These are phyloP conservation scores for Kodamaea fukazawae DNA, from an alignment of 805 yeast species.

Conservation along the genomic window DNA sequence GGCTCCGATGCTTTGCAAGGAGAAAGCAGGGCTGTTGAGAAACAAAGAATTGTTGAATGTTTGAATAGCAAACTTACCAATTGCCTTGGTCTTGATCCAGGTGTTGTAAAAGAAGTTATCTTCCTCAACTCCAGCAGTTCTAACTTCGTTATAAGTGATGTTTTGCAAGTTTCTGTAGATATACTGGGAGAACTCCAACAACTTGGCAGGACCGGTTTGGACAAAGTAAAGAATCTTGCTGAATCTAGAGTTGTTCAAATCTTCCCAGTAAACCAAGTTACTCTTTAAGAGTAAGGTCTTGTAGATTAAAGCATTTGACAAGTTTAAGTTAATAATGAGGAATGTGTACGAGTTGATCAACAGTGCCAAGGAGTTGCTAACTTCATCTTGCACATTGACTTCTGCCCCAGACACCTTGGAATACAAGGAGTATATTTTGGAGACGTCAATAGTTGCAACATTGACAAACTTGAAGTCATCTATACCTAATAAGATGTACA, in stretches of 20 bases:
- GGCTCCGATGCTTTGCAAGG: constrained; percentile 5
- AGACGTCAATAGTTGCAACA: constrained; percentile 8
- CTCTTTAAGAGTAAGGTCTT: constrained; percentile 32
- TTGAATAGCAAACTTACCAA: constrained; percentile 2
- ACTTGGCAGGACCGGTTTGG: constrained; percentile 33
- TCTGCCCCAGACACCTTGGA: constrained; percentile 1
- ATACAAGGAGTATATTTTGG: constrained; percentile 3
- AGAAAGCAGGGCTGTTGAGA: constrained; percentile 4
- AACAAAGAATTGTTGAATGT: neutral
- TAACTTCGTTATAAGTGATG: constrained; percentile 3
- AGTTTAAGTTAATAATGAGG: constrained; percentile 22
- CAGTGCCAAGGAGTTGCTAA: constrained; percentile 8
- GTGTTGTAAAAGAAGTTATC: constrained; percentile 15
- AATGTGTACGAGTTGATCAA: constrained; percentile 23
- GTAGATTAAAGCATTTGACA: constrained; percentile 33
- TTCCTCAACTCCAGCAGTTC: constrained; percentile 15
- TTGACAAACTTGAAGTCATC: constrained; percentile 16
- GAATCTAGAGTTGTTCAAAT: constrained; percentile 22
- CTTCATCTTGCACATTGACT: neutral
- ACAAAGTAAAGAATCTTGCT: constrained; percentile 31
- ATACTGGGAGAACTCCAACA: constrained; percentile 16
- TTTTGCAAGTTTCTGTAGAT: constrained; percentile 8
- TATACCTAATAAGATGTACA: constrained; percentile 21
- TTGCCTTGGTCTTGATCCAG: constrained; percentile 12
- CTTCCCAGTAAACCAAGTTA: constrained; percentile 36